Percentiles rank a stretch among this genome's conserved stretches.
Evolutionary conservation across 2,329 filamentous ascomycete species (phyloP).

Genomic region (Rutstroemia sp.): DNA sequence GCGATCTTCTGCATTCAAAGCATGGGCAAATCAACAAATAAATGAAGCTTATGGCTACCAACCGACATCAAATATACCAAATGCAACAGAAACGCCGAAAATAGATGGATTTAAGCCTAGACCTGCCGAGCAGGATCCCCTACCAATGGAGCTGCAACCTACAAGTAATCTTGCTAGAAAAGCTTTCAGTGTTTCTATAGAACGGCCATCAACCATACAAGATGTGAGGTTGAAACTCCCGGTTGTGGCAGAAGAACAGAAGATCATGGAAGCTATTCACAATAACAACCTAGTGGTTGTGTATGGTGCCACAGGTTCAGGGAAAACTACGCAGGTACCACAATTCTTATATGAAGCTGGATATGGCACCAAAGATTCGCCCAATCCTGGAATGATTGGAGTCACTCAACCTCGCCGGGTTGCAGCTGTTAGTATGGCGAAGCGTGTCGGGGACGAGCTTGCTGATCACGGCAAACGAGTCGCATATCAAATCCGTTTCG

Average conservation of each 20-base stretch:
- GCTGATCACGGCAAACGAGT: slow-evolving; percentile 71
- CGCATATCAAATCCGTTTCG: slow-evolving; percentile 92
- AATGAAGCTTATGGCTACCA: slow-evolving; percentile 72
- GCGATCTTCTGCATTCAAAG: slow-evolving; percentile 70
- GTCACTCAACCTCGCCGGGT: slow-evolving; percentile 93
- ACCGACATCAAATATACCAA: slow-evolving; percentile 34
- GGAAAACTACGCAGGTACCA: slow-evolving; percentile 95
- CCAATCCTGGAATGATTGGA: slow-evolving; percentile 86
- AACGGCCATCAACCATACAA: slow-evolving; percentile 67
- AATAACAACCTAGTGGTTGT: slow-evolving; percentile 85
- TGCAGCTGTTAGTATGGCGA: slow-evolving; percentile 93
- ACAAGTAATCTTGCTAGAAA: slow-evolving; percentile 58
- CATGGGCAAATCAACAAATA: slow-evolving; percentile 81
- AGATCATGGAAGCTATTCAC: slow-evolving; percentile 95
- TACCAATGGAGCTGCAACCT: slow-evolving; percentile 57
- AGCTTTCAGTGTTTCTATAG: slow-evolving; percentile 66
- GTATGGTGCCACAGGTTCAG: slow-evolving; percentile 91
- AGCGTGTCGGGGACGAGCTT: slow-evolving; percentile 80
- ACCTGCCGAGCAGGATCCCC: slow-evolving; percentile 60
- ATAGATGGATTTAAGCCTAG: slow-evolving; percentile 59
- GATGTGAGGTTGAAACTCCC: slow-evolving; percentile 72
- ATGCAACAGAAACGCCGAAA: slow-evolving; percentile 39
- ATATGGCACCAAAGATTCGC: slow-evolving; percentile 70
- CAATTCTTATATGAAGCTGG: slow-evolving; percentile 95
- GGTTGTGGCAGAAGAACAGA: slow-evolving; percentile 91